Evolutionary conservation across 2,329 filamentous ascomycete species (phyloP), one percentile per base, ranked within the genome.

Genomic region (Pseudocercospora ulei): DNA sequence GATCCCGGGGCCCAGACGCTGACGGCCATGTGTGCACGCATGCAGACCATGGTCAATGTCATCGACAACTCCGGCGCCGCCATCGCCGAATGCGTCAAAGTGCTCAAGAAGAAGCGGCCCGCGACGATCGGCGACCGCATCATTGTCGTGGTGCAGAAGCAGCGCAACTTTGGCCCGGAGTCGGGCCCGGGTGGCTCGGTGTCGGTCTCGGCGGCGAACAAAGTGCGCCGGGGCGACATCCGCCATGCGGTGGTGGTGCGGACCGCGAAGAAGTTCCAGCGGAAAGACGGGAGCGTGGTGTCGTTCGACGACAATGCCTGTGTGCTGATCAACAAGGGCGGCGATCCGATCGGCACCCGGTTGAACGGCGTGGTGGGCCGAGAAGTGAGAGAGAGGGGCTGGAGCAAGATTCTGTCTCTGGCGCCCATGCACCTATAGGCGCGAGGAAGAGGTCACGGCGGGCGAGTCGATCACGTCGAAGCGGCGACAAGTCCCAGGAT

Each of bases 61-160:
- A 96, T 98, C 76, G 90, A 98, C 80, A 98, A 95, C 72, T 96
- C 90, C 51, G 90, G 90, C 62, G 90, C 90, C 54, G 87, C 90
- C 56, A 73, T 98, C 52, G 90, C 96, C 67, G 90, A 98, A 70
- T 98, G 90, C 68, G 83, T 82, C 62, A 81, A 88, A 62, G 82
- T 96, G 48, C 71, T 98, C 57, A 84, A 84, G 59, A 90, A 88
- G 69, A 93, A 95, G 69, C 71, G 78, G 52, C 76, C 80, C 57
- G 90, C 88, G 44, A 80, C 79, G 58, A 87, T 98, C 58, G 90
- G 90, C 64, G 92, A 98, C 66, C 81, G 88, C 51, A 93, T 98
- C 55, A 86, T 98, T 51, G 84, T 93, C 48, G 90, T 98, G 48
- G 88, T 98, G 30, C 88, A 98, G 67, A 94, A 96, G 63, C 87